A percentile compares a stretch with the other conserved stretches of the same genome.
These are phyloP conservation scores for Lachnellula subtilissima DNA, from an alignment of 2,329 filamentous ascomycete species.

Conservation along the genomic window DNA sequence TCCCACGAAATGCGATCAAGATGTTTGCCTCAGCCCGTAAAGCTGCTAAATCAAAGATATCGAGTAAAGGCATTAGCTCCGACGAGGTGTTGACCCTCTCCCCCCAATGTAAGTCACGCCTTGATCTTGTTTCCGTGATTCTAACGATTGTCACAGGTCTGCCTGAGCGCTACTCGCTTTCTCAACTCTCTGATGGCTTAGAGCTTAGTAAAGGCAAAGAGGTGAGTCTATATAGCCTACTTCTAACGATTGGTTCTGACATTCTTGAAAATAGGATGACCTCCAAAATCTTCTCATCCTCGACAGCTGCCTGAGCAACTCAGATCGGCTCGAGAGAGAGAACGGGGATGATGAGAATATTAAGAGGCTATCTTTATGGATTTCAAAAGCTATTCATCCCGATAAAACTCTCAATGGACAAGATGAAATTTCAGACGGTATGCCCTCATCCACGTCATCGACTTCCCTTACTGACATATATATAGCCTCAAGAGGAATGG, in stretches of 20 bases:
- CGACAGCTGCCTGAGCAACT: constrained; percentile 17
- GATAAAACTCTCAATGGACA: constrained; percentile 16
- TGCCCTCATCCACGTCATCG: neutral
- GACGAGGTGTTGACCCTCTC: neutral
- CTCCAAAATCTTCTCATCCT: constrained; percentile 24
- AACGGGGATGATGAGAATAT: constrained; percentile 11
- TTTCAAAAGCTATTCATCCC: constrained; percentile 24
- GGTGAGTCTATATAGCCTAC: neutral
- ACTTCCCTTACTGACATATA: neutral
- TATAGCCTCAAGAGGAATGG: constrained; percentile 2
- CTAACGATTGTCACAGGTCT: constrained; percentile 13
- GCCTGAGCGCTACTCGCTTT: constrained; percentile 19
- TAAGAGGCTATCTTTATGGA: constrained; percentile 17
- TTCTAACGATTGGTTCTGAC: neutral
- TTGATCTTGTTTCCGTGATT: neutral
- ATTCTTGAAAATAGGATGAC: constrained; percentile 27
- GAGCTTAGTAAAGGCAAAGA: neutral
- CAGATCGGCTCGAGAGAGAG: constrained; percentile 6
- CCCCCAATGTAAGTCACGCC: neutral
- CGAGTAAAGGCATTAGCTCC: neutral
- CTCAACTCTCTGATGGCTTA: constrained; percentile 10
- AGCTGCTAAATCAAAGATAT: neutral
- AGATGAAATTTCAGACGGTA: constrained; percentile 23
- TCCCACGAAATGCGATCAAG: neutral
- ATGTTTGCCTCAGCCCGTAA: constrained; percentile 6